Conservation (phyloP, 306 rosid species). For the Begonia fuchsioides region DNA sequence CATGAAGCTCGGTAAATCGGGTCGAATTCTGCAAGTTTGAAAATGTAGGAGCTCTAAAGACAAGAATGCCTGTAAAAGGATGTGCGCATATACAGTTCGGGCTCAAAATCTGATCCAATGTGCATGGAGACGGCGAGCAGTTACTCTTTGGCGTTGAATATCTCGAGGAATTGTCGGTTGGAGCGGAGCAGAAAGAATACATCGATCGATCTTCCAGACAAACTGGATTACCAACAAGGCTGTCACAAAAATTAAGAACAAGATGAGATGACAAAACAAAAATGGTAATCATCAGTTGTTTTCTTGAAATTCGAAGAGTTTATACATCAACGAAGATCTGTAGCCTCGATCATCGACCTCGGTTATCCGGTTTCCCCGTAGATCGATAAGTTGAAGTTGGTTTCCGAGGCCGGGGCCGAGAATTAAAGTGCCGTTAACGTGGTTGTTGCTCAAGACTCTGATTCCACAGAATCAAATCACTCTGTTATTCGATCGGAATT, state of each 20-base stretch:
- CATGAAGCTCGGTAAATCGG: conserved; percentile 19
- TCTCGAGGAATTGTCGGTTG: conserved; percentile 6
- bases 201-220: conserved; percentile 16
- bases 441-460: conserved; percentile 21
- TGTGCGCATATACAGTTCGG: conserved; percentile 60
- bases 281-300: neutral
- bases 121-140: conserved; percentile 29
- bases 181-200: conserved; percentile 22
- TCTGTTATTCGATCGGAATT: neutral
- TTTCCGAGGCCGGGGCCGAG: conserved; percentile 3
- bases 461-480: neutral
- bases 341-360: neutral
- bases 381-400: conserved; percentile 10
- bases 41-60: conserved; percentile 46
- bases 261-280: neutral
- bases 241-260: conserved; percentile 3
- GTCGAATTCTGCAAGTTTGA: conserved; percentile 23
- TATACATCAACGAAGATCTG: conserved; percentile 13
- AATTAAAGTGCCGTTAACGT: conserved; percentile 15
- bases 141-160: conserved; percentile 14
- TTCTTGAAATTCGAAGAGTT: conserved; percentile 3
- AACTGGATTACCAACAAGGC: conserved; percentile 39
- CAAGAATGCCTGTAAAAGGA: conserved; percentile 44
- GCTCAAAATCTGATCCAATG: conserved; percentile 21
- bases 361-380: conserved; percentile 9